Evolutionary conservation across 371 early-diverging fungal genomes (phyloP).

Genomic region (Mortierella sp.): DNA sequence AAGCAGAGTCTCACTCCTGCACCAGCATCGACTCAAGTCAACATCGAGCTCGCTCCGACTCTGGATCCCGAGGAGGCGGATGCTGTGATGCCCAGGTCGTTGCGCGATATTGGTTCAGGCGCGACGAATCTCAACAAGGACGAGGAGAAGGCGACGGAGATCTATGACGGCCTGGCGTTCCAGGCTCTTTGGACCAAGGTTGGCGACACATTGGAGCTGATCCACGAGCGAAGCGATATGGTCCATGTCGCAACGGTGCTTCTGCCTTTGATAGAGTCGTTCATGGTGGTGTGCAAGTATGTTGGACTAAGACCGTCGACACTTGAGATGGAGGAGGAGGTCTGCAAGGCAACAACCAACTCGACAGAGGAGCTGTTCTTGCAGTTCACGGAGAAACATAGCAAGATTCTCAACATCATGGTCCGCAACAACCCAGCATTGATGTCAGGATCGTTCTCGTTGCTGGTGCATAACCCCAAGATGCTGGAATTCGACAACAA

Average conservation of each 20-base stretch:
- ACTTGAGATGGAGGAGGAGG: constrained; percentile 44
- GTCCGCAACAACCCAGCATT: constrained; percentile 97
- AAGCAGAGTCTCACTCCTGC: constrained; percentile 75
- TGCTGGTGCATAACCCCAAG: constrained; percentile 96
- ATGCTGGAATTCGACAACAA: constrained; percentile 99
- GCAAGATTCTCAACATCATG: constrained; percentile 96
- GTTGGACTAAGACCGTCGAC: constrained; percentile 62
- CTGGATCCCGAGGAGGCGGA: constrained; percentile 62
- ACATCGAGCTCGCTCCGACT: constrained; percentile 59
- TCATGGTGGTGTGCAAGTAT: constrained; percentile 95
- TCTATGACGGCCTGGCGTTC: constrained; percentile 83
- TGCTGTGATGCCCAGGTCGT: constrained; percentile 46
- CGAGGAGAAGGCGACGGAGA: constrained; percentile 71
- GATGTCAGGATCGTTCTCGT: constrained; percentile 96
- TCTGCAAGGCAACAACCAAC: constrained; percentile 40
- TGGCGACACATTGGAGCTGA: constrained; percentile 79
- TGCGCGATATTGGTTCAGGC: constrained; percentile 37
- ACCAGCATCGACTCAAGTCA: constrained; percentile 63
- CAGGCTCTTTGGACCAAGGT: constrained; percentile 86
- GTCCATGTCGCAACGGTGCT: constrained; percentile 94
- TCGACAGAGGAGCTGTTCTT: constrained; percentile 86
- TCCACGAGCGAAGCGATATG: constrained; percentile 84
- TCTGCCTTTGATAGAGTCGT: constrained; percentile 95
- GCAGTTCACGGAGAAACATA: constrained; percentile 94
- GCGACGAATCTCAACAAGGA: constrained; percentile 56